Evolutionary conservation across 2,329 filamentous ascomycete species (phyloP).

Genomic region (Sporothrix variecibatus): DNA sequence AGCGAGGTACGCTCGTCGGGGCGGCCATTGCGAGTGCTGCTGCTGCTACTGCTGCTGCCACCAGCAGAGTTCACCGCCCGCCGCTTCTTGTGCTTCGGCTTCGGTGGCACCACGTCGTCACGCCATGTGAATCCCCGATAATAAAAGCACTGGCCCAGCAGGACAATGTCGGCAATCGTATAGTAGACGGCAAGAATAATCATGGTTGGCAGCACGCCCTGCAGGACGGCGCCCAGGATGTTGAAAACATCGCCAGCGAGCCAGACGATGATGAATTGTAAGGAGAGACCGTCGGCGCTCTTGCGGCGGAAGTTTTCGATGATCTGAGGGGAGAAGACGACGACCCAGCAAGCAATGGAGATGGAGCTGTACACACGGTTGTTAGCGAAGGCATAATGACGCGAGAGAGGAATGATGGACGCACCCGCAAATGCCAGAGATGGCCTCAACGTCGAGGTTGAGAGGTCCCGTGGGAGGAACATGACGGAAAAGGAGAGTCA

Average conservation of each 20-base stretch:
- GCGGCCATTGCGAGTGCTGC: neutral
- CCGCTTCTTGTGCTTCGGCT: conserved; percentile 42
- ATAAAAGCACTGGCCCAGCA: conserved; percentile 90
- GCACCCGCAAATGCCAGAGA: conserved; percentile 88
- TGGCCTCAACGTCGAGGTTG: conserved; percentile 82
- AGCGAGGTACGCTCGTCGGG: conserved; percentile 57
- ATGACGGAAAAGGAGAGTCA: conserved; percentile 39
- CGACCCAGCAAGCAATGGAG: conserved; percentile 96
- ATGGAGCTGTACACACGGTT: conserved; percentile 59
- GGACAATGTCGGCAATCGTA: conserved; percentile 51
- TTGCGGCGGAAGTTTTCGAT: conserved; percentile 41
- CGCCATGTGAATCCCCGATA: conserved; percentile 80
- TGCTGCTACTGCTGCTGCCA: conserved; percentile 34
- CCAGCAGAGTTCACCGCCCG: conserved; percentile 26
- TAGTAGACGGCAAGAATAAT: conserved; percentile 36
- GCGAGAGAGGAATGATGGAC: conserved; percentile 32
- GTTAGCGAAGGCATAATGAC: conserved; percentile 24
- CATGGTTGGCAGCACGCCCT: conserved; percentile 88
- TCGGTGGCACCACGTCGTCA: conserved; percentile 52
- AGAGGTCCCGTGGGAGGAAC: conserved; percentile 57
- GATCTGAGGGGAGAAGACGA: conserved; percentile 96
- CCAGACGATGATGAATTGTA: conserved; percentile 89
- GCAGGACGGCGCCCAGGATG: conserved; percentile 37
- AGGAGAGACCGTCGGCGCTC: conserved; percentile 34
- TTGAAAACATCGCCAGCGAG: conserved; percentile 70